Percentiles rank a stretch among this genome's conserved stretches.
phyloP scores from a whole-genome alignment of 2,329 filamentous ascomycete genomes.

The Fonsecaea pedrosoi region DNA sequence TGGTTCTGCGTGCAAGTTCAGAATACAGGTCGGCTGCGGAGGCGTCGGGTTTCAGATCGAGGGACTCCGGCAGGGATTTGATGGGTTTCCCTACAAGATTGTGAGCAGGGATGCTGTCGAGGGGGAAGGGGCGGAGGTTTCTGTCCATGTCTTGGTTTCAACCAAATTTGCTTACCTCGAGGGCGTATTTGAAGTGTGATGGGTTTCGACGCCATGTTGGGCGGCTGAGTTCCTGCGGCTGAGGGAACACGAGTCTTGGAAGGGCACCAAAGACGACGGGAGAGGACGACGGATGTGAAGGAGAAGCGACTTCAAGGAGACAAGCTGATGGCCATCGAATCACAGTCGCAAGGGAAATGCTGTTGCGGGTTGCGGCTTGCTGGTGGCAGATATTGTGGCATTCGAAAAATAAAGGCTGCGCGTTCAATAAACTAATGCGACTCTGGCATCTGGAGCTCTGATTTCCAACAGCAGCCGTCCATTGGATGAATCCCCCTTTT shows the following conservation, averaged over 20 bases:
- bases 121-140: neutral
- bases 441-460: neutral
- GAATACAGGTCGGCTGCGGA: constrained; percentile 64
- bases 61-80: constrained; percentile 63
- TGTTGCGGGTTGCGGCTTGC: neutral
- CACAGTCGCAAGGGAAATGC: neutral
- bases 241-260: neutral
- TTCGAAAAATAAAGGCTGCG: neutral
- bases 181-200: constrained; percentile 51
- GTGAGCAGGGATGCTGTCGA: constrained; percentile 26
- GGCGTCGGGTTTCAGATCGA: constrained; percentile 59
- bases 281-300: neutral
- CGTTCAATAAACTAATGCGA: neutral
- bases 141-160: neutral
- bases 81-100: constrained; percentile 64
- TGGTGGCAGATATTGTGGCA: neutral
- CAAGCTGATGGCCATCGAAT: neutral
- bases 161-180: constrained; percentile 47
- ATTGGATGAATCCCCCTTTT: constrained; percentile 1
- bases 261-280: neutral
- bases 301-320: neutral
- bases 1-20: constrained; percentile 61
- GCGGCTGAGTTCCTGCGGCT: constrained; percentile 1
- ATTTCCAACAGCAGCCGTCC: neutral
- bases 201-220: constrained; percentile 46